Base-by-base conservation (phyloP, 306 rosid genomes). In the Pyrus bretschneideri region DNA sequence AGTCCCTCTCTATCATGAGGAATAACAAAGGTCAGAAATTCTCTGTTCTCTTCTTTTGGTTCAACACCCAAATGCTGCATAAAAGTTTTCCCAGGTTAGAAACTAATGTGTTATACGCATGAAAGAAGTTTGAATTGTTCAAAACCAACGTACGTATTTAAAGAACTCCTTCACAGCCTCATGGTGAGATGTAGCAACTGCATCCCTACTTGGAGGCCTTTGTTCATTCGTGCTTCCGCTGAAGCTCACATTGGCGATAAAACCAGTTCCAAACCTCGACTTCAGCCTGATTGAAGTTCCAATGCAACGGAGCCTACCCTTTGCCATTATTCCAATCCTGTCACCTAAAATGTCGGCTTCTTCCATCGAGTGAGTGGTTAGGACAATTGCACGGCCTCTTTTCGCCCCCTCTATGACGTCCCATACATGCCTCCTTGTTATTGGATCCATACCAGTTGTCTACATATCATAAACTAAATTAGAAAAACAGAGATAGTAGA, bases 401-500 rank as follows among this genome's bases (percentile, higher is more conserved):
- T 94, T 94, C 29, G 98, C 97, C 71, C 82, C 83, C 75, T 89
- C 91, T 35, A 94, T 89, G 60, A 94, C 89, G 87, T 92, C 93
- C 97, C 98, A 94, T 30, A 92, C 95, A 78, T 90, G 93, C 81
- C 98, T 87, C 79, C 98, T 92, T 71, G 98, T 86, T 83, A 94
- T 88, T 70, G 98, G 97, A 89, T 92, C 98, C 93, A 88, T 90
- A 67, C 98, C 96, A 42, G 98, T 90, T 74, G 98, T 90, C 97
- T 92, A 79, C 61, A 78, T 6, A 75, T 67, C 64, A 69, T 22
- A 66, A 45, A 46, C 77, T 69, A 69, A 88, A 83, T 71, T 35
- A 71, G 29, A 74, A 19, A 67, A 78, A n/a, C 67, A 45, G 44
- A 23, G 78, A 19, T 62, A 82, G 51, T 66, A 58, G 69, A 71